These are phyloP conservation scores for Tetrahymena borealis DNA, from an alignment of 73 alveolate species.

Conservation along the genomic window DNA sequence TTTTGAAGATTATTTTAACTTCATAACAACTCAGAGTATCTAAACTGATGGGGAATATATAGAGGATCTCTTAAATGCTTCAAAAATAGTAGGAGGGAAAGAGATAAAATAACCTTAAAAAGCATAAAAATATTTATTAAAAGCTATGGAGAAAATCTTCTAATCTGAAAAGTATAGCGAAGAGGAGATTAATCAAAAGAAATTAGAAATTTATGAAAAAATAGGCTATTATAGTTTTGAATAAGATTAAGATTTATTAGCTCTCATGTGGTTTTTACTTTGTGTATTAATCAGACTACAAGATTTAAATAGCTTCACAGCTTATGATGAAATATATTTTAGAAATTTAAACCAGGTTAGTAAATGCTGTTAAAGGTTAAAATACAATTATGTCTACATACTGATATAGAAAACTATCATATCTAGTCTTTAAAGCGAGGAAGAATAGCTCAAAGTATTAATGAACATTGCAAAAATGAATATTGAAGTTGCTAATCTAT, in stretches of 20 bases:
- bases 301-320: neutral
- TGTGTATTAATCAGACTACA: neutral
- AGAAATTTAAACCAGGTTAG: neutral
- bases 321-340: neutral
- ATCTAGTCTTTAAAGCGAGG: neutral
- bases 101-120: neutral
- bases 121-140: neutral
- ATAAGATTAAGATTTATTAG: neutral
- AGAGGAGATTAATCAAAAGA: neutral
- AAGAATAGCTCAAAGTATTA: neutral
- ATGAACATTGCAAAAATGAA: neutral
- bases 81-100: neutral
- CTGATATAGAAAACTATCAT: neutral
- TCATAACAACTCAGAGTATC: neutral
- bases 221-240: neutral
- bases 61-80: neutral
- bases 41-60: neutral
- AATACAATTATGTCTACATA: neutral
- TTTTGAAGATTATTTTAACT: neutral
- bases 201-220: neutral
- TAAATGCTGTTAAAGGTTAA: neutral
- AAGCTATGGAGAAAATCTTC: neutral
- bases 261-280: neutral
- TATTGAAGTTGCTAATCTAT: neutral
- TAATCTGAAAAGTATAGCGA: neutral